phyloP scores from a whole-genome alignment of 75 land plant species.

The Selaginella tamariscina region DNA sequence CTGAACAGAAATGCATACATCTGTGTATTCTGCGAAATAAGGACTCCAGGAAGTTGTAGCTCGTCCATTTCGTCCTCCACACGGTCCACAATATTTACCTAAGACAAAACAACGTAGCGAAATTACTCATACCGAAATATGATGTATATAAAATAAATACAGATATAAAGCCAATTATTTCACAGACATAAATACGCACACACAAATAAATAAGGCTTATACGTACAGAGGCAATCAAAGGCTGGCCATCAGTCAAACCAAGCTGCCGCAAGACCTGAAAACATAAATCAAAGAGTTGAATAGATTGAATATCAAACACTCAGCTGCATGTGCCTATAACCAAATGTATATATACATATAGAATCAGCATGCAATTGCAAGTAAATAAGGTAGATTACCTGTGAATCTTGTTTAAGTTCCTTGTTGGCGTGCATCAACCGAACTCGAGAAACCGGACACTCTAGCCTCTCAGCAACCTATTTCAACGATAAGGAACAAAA shows the following conservation, averaged over 20 bases:
- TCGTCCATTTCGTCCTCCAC: constrained; percentile 15
- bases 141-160: too few relatives aligned
- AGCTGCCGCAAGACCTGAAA: constrained; percentile 30
- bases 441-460: constrained; percentile 21
- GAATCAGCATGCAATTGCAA: not conserved
- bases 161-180: too few relatives aligned
- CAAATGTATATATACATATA: too few relatives aligned
- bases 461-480: constrained; percentile 25
- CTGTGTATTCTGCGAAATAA: constrained; percentile 24
- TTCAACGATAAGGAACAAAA: not conserved
- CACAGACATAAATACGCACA: too few relatives aligned
- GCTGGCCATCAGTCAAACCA: constrained; percentile 21
- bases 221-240: constrained; percentile 25
- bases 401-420: constrained; percentile 24
- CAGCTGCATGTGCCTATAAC: too few relatives aligned
- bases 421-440: constrained; percentile 20
- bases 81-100: constrained; percentile 24
- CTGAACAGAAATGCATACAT: not conserved
- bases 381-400: constrained; percentile 9
- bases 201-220: not conserved
- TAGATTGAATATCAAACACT: too few relatives aligned
- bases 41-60: constrained; percentile 20
- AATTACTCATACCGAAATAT: too few relatives aligned
- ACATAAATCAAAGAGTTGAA: too few relatives aligned
- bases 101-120: not conserved